Base-by-base conservation (phyloP, 164 flowering plant genomes). In the Stephania cephalantha region DNA sequence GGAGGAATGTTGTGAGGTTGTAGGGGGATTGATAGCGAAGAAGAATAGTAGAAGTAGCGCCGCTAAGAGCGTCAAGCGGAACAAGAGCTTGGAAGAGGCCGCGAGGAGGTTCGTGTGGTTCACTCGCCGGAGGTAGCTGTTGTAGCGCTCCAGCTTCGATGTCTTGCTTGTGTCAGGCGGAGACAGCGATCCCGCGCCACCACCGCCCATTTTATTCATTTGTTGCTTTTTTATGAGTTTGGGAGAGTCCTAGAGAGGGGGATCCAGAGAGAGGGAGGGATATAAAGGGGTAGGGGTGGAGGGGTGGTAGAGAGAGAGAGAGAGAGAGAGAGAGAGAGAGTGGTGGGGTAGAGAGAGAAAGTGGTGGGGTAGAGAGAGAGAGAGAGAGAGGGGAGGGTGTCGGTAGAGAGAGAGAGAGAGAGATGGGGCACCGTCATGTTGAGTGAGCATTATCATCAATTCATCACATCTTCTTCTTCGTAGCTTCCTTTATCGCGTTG, bases 1-100 rank as follows among this genome's bases (percentile, higher is more conserved):
- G 76, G 72, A 75, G 84, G 69, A 76, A 64, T 55, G 15, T 61
- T 76, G 55, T 86, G 73, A 18, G 81, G 74, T 1, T 90, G 86
- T 5, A 90, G 90, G 83, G 89, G 85, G 68, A 25, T 90, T 89
- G 50, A 95, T 73, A 44, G 95, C 86, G 85, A 95, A 87, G 85
- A 89, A 87, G 77, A 95, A 78, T 74, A 95, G 75, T 42, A 95
- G 85, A 31, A 88, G 68, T 15, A 95, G 83, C 1, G 97, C 89
- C 45, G 86, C 78, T 66, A 95, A 81, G 18, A 93, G 88, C 12
- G 97, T 85, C 52, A 85, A 85, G 1, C 95, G 86, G 83, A 95
- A 93, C 68, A 95, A 87, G 25, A 95, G 88, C 74, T 91, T 92
- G 13, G 97, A 95, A 0, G 97, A 93, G 10, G 93, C 93, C 35